Evolutionary conservation across 108 stramenopile species (phyloP).

Genomic region (Nannochloropsis oceanica): DNA sequence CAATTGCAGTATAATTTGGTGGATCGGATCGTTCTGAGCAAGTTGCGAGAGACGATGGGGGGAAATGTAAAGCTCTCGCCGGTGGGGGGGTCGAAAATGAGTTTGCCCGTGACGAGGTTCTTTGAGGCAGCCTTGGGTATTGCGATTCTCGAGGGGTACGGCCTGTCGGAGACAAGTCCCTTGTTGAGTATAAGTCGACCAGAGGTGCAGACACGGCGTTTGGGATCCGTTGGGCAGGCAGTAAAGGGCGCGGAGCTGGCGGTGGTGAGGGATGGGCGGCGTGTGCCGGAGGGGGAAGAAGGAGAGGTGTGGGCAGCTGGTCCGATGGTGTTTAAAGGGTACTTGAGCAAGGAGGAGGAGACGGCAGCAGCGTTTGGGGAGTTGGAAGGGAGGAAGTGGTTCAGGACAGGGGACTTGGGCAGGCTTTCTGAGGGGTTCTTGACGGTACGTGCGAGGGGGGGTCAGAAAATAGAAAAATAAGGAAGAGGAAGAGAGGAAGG

Average conservation of each 20-base stretch:
- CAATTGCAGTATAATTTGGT: slow-evolving; percentile 37
- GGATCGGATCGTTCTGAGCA: slow-evolving; percentile 60
- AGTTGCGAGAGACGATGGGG: slow-evolving; percentile 76
- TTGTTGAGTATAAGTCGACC: slow-evolving; percentile 62
- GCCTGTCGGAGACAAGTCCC: slow-evolving; percentile 80
- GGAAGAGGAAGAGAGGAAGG: neutral
- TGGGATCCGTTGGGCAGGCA: slow-evolving; percentile 57
- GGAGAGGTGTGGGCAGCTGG: slow-evolving; percentile 50
- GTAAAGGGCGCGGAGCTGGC: slow-evolving; percentile 54
- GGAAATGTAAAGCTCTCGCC: slow-evolving; percentile 27
- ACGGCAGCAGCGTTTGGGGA: slow-evolving; percentile 64
- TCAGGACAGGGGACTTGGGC: slow-evolving; percentile 28
- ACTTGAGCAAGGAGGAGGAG: slow-evolving; percentile 64
- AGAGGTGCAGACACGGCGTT: slow-evolving; percentile 31
- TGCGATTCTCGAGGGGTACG: slow-evolving; percentile 73
- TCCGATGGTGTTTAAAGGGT: slow-evolving; percentile 69
- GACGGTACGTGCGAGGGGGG: too few species aligned
- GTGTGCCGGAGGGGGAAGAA: slow-evolving; percentile 53
- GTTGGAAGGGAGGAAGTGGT: neutral
- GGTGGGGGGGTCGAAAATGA: slow-evolving; percentile 71
- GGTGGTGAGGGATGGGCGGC: slow-evolving; percentile 49
- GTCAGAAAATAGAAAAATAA: neutral
- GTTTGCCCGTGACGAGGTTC: slow-evolving; percentile 63
- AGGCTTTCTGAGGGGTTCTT: slow-evolving; percentile 4
- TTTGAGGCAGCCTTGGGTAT: slow-evolving; percentile 73